Evolutionary conservation across 371 early-diverging fungal species (phyloP).

Genomic region (Chytridiales sp.): DNA sequence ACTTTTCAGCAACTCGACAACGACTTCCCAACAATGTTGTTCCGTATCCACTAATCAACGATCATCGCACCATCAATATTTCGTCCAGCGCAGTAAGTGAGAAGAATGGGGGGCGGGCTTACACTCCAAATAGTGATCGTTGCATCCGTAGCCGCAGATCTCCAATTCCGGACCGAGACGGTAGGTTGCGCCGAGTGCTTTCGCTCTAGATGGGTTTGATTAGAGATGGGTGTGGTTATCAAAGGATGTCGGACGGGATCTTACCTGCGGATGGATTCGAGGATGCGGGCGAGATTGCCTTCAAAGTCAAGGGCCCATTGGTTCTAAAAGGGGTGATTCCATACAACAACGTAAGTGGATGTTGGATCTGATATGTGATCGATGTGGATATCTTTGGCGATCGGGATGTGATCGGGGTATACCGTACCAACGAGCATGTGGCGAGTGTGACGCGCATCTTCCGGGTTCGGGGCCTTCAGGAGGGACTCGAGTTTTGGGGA

Average conservation of each 20-base stretch:
- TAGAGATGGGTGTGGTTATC: no score
- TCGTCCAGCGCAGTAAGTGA: neutral
- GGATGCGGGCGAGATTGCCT: conserved; percentile 86
- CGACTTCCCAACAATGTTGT: conserved; percentile 91
- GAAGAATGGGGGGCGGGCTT: conserved; percentile 7
- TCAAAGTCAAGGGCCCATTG: conserved; percentile 97
- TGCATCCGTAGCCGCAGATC: conserved; percentile 96
- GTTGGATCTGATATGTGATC: no score
- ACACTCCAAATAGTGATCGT: conserved; percentile 96
- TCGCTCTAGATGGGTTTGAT: no score
- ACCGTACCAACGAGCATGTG: no score
- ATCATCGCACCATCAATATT: neutral
- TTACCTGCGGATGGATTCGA: conserved; percentile 70
- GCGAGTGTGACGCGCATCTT: no score
- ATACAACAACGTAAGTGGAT: no score
- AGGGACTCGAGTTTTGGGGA: no score
- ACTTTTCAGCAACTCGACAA: conserved; percentile 68
- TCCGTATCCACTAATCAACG: conserved; percentile 76
- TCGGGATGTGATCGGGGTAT: no score
- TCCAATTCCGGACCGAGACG: conserved; percentile 97
- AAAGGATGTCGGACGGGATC: no score
- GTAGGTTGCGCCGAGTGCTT: conserved; percentile 74
- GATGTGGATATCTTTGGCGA: no score
- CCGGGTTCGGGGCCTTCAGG: no score
- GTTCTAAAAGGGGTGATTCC: no score